A percentile compares a stretch with the other conserved stretches of the same genome.
These are phyloP conservation scores for Baorangia bicolor DNA, from an alignment of 768 basidiomycete species.

Conservation along the genomic window DNA sequence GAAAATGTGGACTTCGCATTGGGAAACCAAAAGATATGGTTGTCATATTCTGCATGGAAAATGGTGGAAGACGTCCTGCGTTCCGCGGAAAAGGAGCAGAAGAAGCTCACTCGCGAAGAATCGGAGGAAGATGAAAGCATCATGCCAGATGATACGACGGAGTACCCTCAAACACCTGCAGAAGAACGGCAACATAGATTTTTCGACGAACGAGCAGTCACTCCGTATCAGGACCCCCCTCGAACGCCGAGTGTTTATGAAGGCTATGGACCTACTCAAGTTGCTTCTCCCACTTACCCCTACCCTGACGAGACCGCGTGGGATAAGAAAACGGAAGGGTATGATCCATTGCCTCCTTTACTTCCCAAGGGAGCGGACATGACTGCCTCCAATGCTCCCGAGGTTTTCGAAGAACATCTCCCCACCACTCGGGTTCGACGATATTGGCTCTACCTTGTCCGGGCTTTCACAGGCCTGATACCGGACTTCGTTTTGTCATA, in stretches of 20 bases:
- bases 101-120: slow-evolving; percentile 39
- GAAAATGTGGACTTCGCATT: slow-evolving; percentile 55
- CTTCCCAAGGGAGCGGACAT: slow-evolving; percentile 39
- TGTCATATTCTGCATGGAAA: slow-evolving; percentile 58
- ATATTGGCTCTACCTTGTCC: slow-evolving; percentile 59
- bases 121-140: slow-evolving; percentile 49
- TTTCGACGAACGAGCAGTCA: slow-evolving; percentile 31
- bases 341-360: slow-evolving; percentile 30
- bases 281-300: slow-evolving; percentile 23
- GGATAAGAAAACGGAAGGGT: slow-evolving; percentile 42
- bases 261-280: slow-evolving; percentile 21
- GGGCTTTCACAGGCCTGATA: slow-evolving; percentile 54
- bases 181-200: slow-evolving; percentile 33
- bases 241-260: slow-evolving; percentile 30
- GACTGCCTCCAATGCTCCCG: slow-evolving; percentile 43
- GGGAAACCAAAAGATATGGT: slow-evolving; percentile 54
- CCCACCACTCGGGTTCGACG: slow-evolving; percentile 55
- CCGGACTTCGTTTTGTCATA: slow-evolving; percentile 49
- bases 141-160: slow-evolving; percentile 38
- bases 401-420: slow-evolving; percentile 50
- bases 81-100: slow-evolving; percentile 48
- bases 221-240: slow-evolving; percentile 33
- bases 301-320: slow-evolving; percentile 40
- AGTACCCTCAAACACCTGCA: slow-evolving; percentile 36
- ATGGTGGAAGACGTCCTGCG: slow-evolving; percentile 56